Evolutionary conservation across 1,284 basidiomycete genomes (phyloP), one percentile per base, ranked within the genome.

Genomic region (Moniliella sp.): DNA sequence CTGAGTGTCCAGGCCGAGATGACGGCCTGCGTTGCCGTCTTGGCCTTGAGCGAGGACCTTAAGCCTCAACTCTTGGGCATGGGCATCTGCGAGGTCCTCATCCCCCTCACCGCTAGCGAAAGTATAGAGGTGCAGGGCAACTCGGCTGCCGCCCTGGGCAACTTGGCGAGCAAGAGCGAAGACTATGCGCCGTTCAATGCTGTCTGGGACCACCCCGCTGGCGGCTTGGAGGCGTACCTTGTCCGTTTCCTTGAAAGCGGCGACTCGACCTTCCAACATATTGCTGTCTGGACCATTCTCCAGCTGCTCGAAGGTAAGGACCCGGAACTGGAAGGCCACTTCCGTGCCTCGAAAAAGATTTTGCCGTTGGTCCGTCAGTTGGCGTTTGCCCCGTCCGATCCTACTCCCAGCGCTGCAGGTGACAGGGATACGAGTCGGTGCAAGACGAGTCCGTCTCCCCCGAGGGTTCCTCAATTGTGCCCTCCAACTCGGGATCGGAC

Each of bases 201-300:
- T 30, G 88, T 94, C 3, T 97, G 91, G 91, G 79, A 84, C 52
- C 78, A 83, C 62, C 91, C 91, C 3, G 84, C 91, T 37, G 91
- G 86, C 16, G 91, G 91, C 25, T 76, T 99, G 67, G 86, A 94
- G 59, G 75, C 74, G 41, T 99, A 99, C 63, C 69, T 99, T 27
- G 77, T 83, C 54, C 74, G 82, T 29, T 97, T 99, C 74, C 65
- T 99, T 44, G 82, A 76, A 35, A 83, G 78, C 52, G 68, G 79
- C 11, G 91, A 99, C 61, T 78, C 82, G n/a, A 99, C 91, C 0
- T 99, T 99, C 76, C 88, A 94, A 63, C 91, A 99, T 61, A 99
- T 97, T 48, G 91, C 91, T 17, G 86, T 97, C 16, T 61, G 57
- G 65, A 94, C 88, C 1, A 86, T 94, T 42, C 86, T 94, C 8